Percentiles rank a stretch among this genome's conserved stretches.
Conservation (phyloP, 2,329 filamentous ascomycete genomes). For the Fusarium sp. region DNA sequence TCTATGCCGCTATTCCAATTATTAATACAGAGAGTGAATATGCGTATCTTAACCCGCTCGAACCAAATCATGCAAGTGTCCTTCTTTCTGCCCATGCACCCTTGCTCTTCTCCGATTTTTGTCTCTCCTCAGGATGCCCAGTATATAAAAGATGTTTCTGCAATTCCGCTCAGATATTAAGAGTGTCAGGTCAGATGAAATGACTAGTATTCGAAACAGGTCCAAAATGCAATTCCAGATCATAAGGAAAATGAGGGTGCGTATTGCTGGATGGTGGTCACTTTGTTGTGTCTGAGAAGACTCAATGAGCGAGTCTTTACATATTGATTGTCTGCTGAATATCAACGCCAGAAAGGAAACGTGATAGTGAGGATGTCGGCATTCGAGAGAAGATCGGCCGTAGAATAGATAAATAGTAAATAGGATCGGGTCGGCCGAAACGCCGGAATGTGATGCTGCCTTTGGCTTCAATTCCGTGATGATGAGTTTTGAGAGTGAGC, state of each 20-base stretch:
- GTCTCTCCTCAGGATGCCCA: constrained; percentile 11
- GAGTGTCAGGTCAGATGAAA: not conserved
- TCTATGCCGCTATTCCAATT: constrained; percentile 30
- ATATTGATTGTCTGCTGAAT: constrained; percentile 12
- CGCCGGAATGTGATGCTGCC: not conserved
- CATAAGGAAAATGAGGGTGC: not conserved
- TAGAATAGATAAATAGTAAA: constrained; percentile 1
- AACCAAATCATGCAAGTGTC: constrained; percentile 19
- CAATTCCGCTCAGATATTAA: constrained; percentile 12
- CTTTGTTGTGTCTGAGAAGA: not conserved
- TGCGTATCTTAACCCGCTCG: constrained; percentile 12
- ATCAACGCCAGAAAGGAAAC: constrained; percentile 19
- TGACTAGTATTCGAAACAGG: not conserved
- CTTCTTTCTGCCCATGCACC: not conserved
- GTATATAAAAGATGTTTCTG: constrained; percentile 5
- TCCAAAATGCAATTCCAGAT: not conserved
- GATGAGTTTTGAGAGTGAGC: not conserved
- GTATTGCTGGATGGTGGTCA: not conserved
- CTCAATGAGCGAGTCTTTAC: constrained; percentile 10
- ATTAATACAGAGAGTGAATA: constrained; percentile 30
- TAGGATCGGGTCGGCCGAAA: constrained; percentile 4
- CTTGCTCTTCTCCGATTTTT: constrained; percentile 1
- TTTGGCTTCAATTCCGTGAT: not conserved
- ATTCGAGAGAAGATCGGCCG: not conserved
- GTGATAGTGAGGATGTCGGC: not conserved